Evolutionary conservation across 345 rosid genomes (phyloP).

Genomic region (Odontarrhena argentea): DNA sequence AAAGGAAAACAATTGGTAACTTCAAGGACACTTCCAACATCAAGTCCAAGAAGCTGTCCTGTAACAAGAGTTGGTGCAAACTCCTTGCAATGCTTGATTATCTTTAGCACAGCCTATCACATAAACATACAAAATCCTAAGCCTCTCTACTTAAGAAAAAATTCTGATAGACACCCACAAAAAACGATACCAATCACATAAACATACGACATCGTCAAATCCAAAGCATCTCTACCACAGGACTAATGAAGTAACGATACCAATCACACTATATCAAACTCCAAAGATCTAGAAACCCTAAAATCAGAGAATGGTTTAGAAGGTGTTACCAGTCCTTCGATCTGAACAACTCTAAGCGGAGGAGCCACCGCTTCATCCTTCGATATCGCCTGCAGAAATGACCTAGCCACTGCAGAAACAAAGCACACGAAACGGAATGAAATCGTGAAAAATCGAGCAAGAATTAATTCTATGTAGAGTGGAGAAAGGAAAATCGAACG

Average conservation of each 20-base stretch:
- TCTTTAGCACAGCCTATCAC: constrained; percentile 78
- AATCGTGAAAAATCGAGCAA: background rate
- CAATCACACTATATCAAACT: background rate
- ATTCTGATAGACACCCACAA: too few relatives aligned
- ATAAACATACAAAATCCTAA: constrained; percentile 6
- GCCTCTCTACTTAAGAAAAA: background rate
- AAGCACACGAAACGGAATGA: constrained; percentile 7
- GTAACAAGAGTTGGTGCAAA: constrained; percentile 94
- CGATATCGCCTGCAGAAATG: constrained; percentile 81
- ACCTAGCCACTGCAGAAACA: constrained; percentile 54
- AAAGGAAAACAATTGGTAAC: constrained; percentile 99
- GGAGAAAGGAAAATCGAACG: background rate
- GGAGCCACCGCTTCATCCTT: constrained; percentile 82
- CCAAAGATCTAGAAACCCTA: background rate
- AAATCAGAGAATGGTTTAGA: background rate
- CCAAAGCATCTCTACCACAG: background rate
- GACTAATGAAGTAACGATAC: background rate
- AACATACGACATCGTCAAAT: too few relatives aligned
- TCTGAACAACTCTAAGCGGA: constrained; percentile 96
- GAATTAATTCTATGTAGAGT: background rate
- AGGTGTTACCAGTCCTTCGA: constrained; percentile 81
- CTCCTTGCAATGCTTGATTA: constrained; percentile 97
- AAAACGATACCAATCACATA: background rate
- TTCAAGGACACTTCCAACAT: constrained; percentile 98
- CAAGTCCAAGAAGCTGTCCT: constrained; percentile 97